Base-by-base conservation (phyloP, 352 stramenopile species). In the Blastocystis sp. region DNA sequence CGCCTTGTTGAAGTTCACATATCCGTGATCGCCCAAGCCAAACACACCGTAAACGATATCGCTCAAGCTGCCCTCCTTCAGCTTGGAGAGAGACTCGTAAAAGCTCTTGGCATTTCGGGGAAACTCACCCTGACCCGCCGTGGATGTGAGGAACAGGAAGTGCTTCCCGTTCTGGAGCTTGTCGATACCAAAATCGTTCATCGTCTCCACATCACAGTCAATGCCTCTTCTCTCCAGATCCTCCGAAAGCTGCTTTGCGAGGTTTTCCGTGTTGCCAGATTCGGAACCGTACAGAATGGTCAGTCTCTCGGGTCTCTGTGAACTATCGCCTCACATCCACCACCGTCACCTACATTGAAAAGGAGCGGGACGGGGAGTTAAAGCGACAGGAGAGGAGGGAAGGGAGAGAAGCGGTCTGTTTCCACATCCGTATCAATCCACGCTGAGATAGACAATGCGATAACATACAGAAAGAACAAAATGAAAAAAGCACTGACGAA, bases 1-100 rank as follows among this genome's bases (percentile, higher is more conserved):
- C 1, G 93, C 89, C 84, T 94, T 94, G 89, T 92, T 94, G 89
- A 94, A 95, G 89, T 94, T 94, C 91, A 92, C 94, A 89, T 95
- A 95, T 45, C 92, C 24, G 77, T 91, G 93, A 88, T 95, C 93
- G 61, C 93, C 93, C 48, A 95, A 89, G 60, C 93, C 93, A 40
- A 95, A 95, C 28, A 95, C 92, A 11, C 91, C 91, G 89, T 92
- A 94, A 80, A 94, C 91, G 3, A 94, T 87, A 45, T 59, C 74
- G 9, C 91, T 92, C 70, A 95, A 90, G 21, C 24, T 48, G 10
- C 19, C n/a, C 9, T 40, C 28, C 21, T 82, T 38, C n/a, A 68
- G 21, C 52, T 80, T 11, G 76, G 91, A 93, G 0, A 95, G 89
- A 69, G 94, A 92, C 4, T 92, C 89, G 92, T 92, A 95, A 81